Conservation (phyloP, 257 asterid genomes). For the Nicotiana tomentosiformis region DNA sequence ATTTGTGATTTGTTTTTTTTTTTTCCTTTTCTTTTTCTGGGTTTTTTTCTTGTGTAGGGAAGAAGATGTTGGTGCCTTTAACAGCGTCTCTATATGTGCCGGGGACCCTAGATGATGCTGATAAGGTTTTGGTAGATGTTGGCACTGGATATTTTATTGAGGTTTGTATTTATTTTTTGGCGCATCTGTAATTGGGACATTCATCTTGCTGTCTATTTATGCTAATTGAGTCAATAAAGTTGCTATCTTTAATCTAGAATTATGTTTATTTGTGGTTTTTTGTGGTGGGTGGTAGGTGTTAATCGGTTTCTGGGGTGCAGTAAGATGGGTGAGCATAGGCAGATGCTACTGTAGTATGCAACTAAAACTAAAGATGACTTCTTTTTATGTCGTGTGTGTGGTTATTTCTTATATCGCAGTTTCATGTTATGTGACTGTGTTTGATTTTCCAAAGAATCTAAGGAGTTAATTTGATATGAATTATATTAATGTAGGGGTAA, state of each 20-base stretch:
- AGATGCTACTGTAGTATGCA: not conserved
- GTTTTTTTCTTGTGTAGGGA: slow-evolving; percentile 32
- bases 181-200: not conserved
- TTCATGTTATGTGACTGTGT: not conserved
- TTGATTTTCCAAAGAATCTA: not conserved
- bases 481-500: not conserved
- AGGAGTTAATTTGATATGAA: not conserved
- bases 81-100: slow-evolving; percentile 90
- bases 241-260: not conserved
- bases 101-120: slow-evolving; percentile 79
- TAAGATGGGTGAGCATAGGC: not conserved
- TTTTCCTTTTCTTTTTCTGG: not conserved
- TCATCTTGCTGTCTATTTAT: not conserved
- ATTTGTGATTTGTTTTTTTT: not conserved
- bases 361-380: not conserved
- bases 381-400: not conserved
- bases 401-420: not conserved
- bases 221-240: not conserved
- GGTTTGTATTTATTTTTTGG: slow-evolving; percentile 26
- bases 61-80: slow-evolving; percentile 82
- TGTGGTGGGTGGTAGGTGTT: not conserved
- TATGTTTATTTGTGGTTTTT: not conserved
- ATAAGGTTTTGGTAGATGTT: slow-evolving; percentile 85
- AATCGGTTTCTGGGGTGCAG: not conserved
- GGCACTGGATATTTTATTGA: slow-evolving; percentile 94